Conservation (phyloP, 2,329 filamentous ascomycete species). For the Fusarium concolor region DNA sequence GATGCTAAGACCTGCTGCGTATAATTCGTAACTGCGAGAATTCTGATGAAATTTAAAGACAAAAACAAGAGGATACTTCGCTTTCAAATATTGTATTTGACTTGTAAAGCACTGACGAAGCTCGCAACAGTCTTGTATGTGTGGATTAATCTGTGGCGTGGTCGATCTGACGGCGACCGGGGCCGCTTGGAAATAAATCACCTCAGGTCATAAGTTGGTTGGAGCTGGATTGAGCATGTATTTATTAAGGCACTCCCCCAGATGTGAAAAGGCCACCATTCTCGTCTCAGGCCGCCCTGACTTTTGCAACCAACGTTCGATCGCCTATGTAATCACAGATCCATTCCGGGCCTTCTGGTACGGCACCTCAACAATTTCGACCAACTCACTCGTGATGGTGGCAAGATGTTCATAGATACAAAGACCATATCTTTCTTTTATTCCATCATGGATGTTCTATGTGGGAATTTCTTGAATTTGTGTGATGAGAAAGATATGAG, state of each 20-base stretch:
- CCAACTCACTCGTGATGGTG: constrained; percentile 22
- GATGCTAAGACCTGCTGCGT: constrained; percentile 8
- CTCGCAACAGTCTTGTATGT: constrained; percentile 11
- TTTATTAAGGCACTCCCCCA: constrained; percentile 34
- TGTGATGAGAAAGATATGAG: constrained; percentile 37
- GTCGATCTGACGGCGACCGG: constrained; percentile 40
- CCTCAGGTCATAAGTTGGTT: constrained; percentile 43
- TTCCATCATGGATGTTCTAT: background rate
- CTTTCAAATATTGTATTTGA: constrained; percentile 5
- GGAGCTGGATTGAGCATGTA: constrained; percentile 47
- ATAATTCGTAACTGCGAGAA: background rate
- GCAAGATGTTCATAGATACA: constrained; percentile 18
- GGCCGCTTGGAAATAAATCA: constrained; percentile 39
- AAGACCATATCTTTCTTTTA: background rate
- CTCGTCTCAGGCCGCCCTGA: constrained; percentile 39
- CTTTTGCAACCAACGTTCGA: constrained; percentile 36
- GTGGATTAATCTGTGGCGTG: constrained; percentile 45
- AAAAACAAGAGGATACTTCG: constrained; percentile 1
- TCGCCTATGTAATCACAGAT: constrained; percentile 30
- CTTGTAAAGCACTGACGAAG: constrained; percentile 9
- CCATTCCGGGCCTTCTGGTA: constrained; percentile 15
- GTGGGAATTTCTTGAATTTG: background rate
- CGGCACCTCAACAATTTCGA: constrained; percentile 16
- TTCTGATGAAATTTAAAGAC: background rate
- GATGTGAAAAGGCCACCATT: constrained; percentile 27